Evolutionary conservation across 1,139 yeast species (phyloP).

Genomic region (Geotrichum cucujoidarum): DNA sequence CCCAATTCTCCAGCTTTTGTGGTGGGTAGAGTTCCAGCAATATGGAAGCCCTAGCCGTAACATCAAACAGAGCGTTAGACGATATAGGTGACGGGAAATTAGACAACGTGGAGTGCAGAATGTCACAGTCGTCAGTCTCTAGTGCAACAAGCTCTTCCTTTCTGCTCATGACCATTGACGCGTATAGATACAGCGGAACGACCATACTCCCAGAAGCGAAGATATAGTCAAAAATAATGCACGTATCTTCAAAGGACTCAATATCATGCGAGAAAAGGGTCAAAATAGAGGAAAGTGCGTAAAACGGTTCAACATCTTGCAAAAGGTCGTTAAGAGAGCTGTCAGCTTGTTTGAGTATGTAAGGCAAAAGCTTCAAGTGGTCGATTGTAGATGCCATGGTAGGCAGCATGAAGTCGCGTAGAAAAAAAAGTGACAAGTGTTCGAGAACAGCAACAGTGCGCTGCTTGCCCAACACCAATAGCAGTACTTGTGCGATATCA

Average conservation of each 20-base stretch:
- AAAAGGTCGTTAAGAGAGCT: constrained; percentile 47
- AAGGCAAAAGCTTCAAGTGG: constrained; percentile 63
- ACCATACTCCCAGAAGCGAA: constrained; percentile 47
- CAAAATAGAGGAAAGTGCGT: constrained; percentile 67
- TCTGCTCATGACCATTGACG: constrained; percentile 45
- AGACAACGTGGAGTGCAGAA: constrained; percentile 32
- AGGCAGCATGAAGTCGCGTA: constrained; percentile 82
- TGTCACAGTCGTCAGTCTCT: constrained; percentile 28
- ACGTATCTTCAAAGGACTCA: constrained; percentile 45
- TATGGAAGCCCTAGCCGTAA: constrained; percentile 22
- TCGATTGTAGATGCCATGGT: constrained; percentile 60
- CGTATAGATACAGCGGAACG: constrained; percentile 51
- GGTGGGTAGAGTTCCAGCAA: constrained; percentile 27
- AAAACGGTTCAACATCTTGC: constrained; percentile 49
- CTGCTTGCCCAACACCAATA: constrained; percentile 48
- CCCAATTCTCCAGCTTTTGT: constrained; percentile 24
- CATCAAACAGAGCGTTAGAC: constrained; percentile 21
- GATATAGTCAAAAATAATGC: constrained; percentile 59
- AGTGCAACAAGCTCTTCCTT: constrained; percentile 41
- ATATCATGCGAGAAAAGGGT: constrained; percentile 79
- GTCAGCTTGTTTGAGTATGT: constrained; percentile 51
- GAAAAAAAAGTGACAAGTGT: constrained; percentile 52
- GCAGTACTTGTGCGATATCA: constrained; percentile 71
- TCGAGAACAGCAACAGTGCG: constrained; percentile 45
- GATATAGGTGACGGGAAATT: constrained; percentile 26